Conservation (phyloP, 805 yeast species). For the Pichia pseudocactophila region DNA sequence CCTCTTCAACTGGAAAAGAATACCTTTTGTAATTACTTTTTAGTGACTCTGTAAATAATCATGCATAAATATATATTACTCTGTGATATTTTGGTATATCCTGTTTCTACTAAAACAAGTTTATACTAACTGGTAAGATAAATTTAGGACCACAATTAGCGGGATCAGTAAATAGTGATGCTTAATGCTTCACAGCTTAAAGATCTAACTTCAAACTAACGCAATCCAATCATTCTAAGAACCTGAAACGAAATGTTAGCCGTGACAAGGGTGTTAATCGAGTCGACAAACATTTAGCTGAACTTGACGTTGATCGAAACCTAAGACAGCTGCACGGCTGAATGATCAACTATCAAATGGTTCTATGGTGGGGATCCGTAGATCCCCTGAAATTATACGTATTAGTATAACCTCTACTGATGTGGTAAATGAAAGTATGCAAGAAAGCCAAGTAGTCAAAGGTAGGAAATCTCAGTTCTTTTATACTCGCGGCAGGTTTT, state of each 20-base stretch:
- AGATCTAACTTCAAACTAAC: conserved; percentile 28
- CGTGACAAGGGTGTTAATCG: conserved; percentile 67
- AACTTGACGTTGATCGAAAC: conserved; percentile 23
- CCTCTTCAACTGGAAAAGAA: too few species aligned
- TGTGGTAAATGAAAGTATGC: conserved; percentile 34
- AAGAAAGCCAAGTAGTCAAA: not conserved
- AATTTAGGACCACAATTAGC: conserved; percentile 48
- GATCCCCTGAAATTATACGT: conserved; percentile 35
- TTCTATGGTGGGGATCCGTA: conserved; percentile 29
- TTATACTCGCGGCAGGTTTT: conserved; percentile 4
- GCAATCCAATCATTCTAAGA: conserved; percentile 46
- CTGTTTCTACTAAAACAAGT: too few species aligned
- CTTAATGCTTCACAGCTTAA: conserved; percentile 7
- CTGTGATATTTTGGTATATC: too few species aligned
- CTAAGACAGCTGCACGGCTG: conserved; percentile 32
- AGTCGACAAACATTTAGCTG: conserved; percentile 70
- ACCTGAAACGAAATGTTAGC: conserved; percentile 67
- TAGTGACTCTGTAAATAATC: conserved; percentile 2
- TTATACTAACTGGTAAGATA: too few species aligned
- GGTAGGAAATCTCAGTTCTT: conserved; percentile 3
- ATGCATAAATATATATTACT: too few species aligned
- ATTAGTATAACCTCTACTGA: conserved; percentile 81
- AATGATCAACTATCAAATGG: conserved; percentile 35
- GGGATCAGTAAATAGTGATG: conserved; percentile 29
- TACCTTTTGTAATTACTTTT: not conserved